phyloP scores from a whole-genome alignment of 2,329 filamentous ascomycete species.

The Fusarium nisikadoi region DNA sequence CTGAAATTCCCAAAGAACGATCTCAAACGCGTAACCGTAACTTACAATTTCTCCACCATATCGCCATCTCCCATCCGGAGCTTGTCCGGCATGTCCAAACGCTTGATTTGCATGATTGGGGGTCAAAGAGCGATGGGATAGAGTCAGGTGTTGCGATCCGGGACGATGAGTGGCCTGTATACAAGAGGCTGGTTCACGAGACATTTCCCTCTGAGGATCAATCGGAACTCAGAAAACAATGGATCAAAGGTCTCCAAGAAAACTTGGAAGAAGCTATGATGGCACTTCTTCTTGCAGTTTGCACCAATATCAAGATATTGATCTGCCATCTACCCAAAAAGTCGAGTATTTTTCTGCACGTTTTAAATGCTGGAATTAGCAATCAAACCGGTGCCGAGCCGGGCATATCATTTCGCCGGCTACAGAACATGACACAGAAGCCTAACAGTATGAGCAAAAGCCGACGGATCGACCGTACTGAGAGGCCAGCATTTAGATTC shows the following conservation, averaged over 20 bases:
- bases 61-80: background rate
- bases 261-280: background rate
- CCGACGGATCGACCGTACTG: too few relatives aligned
- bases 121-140: background rate
- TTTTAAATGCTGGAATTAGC: background rate
- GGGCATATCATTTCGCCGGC: background rate
- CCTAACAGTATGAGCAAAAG: background rate
- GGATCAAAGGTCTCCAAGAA: background rate
- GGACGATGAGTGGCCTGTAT: background rate
- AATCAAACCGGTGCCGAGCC: background rate
- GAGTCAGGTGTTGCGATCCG: too few relatives aligned
- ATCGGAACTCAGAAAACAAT: background rate
- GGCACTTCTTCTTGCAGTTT: background rate
- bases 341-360: background rate
- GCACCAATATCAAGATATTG: background rate
- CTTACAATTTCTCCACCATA: background rate
- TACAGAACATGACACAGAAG: background rate
- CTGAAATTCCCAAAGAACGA: accelerated
- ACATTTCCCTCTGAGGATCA: background rate
- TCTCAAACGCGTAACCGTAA: background rate
- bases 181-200: background rate
- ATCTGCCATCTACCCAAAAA: background rate
- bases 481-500: background rate
- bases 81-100: background rate
- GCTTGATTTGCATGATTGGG: background rate